A percentile compares a stretch with the other conserved stretches of the same genome.
Evolutionary conservation across 306 rosid genomes (phyloP).

Genomic region (Vigna hirtella): DNA sequence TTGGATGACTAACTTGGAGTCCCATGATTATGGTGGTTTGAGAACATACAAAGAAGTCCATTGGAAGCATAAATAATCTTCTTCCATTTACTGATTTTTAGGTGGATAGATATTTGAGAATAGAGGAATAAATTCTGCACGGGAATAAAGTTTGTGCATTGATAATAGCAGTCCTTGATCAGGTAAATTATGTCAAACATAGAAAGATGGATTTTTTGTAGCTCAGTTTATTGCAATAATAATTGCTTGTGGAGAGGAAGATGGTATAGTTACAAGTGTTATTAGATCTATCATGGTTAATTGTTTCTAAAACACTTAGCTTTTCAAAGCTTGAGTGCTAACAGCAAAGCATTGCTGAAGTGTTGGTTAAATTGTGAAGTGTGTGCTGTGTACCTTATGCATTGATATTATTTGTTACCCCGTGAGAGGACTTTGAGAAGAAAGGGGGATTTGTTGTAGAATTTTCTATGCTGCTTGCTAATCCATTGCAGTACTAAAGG

Average conservation of each 20-base stretch:
- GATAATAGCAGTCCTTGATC: neutral
- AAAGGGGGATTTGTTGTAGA: neutral
- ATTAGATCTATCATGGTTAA: constrained; percentile 19
- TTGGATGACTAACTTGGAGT: neutral
- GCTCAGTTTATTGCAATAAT: neutral
- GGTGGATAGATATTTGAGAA: constrained; percentile 23
- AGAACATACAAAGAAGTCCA: neutral
- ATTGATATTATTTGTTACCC: constrained; percentile 13
- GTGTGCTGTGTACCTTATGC: neutral
- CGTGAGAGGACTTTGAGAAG: neutral
- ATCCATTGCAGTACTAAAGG: constrained; percentile 12
- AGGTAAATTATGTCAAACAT: neutral
- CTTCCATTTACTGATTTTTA: neutral
- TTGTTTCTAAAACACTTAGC: neutral
- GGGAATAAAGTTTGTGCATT: neutral
- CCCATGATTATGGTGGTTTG: neutral
- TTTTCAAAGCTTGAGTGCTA: neutral
- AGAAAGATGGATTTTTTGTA: neutral
- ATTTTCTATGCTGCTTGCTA: constrained; percentile 21
- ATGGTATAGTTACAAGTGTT: neutral
- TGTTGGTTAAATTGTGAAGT: constrained; percentile 18
- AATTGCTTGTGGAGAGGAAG: neutral
- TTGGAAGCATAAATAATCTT: neutral
- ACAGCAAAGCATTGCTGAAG: neutral
- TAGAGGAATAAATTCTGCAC: neutral